Percentiles rank a stretch among this genome's conserved stretches.
These are phyloP conservation scores for Oenanthe javanica DNA, from an alignment of 140 eudicot species.

Conservation along the genomic window DNA sequence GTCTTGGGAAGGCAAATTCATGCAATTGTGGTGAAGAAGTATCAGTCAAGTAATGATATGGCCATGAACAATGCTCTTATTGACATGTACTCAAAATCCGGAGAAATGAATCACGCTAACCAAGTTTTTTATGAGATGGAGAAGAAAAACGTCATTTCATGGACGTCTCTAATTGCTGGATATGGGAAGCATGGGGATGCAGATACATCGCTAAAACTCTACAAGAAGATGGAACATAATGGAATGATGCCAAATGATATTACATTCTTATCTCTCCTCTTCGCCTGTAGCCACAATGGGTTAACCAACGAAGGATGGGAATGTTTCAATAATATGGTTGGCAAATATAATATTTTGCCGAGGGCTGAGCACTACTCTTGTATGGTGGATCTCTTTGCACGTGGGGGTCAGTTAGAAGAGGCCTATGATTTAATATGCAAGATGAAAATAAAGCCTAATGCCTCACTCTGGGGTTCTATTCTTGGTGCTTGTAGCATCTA, in stretches of 20 bases:
- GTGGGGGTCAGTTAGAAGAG: slow-evolving; percentile 63
- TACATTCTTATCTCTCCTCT: slow-evolving; percentile 56
- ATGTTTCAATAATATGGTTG: slow-evolving; percentile 39
- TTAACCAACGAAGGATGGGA: slow-evolving; percentile 41
- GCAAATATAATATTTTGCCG: slow-evolving; percentile 40
- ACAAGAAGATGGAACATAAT: slow-evolving; percentile 41
- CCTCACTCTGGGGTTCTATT: slow-evolving; percentile 49
- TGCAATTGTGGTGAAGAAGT: slow-evolving; percentile 34
- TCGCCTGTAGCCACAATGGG: slow-evolving; percentile 71
- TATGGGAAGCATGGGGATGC: slow-evolving; percentile 54
- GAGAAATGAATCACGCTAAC: slow-evolving; percentile 38
- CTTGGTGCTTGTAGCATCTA: slow-evolving; percentile 63
- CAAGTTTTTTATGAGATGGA: slow-evolving; percentile 45
- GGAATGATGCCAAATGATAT: slow-evolving; percentile 53
- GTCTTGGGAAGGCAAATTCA: slow-evolving; percentile 56
- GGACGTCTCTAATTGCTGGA: slow-evolving; percentile 68
- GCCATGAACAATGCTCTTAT: slow-evolving; percentile 57
- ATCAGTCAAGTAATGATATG: slow-evolving; percentile 24
- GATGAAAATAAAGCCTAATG: slow-evolving; percentile 38
- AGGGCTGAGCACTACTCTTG: slow-evolving; percentile 60
- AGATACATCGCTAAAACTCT: slow-evolving; percentile 32
- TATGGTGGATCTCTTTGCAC: slow-evolving; percentile 64
- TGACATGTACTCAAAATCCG: slow-evolving; percentile 76
- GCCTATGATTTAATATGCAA: slow-evolving; percentile 34
- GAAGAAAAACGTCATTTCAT: slow-evolving; percentile 46